A percentile compares a stretch with the other conserved stretches of the same genome.
phyloP scores from a whole-genome alignment of 805 yeast species.

The Cyberlindnera xylosilytica region DNA sequence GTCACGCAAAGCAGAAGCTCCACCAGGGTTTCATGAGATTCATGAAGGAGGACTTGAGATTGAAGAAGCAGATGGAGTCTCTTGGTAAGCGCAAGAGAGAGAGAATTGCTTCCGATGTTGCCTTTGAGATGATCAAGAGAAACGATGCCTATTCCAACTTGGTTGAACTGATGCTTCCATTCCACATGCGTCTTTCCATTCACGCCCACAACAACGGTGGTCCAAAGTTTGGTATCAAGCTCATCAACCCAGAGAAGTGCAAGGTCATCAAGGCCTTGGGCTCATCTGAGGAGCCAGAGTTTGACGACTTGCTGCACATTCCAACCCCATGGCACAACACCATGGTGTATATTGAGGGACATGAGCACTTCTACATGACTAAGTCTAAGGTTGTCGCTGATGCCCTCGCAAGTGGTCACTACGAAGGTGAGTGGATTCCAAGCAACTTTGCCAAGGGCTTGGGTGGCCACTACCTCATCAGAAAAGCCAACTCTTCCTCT shows the following conservation, averaged over 20 bases:
- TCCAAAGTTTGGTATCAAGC: conserved; percentile 55
- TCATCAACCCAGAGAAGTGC: conserved; percentile 43
- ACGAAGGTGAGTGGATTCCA: conserved; percentile 35
- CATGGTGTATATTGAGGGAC: conserved; percentile 41
- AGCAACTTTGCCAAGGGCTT: conserved; percentile 30
- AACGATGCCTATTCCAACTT: conserved; percentile 64
- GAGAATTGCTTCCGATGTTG: conserved; percentile 48
- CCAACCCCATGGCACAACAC: conserved; percentile 70
- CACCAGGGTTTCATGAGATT: conserved; percentile 58
- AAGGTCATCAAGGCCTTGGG: conserved; percentile 43
- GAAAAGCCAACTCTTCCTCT: conserved; percentile 1
- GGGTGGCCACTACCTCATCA: conserved; percentile 31
- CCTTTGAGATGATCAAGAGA: conserved; percentile 62
- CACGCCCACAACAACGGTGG: conserved; percentile 60
- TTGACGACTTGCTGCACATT: conserved; percentile 54
- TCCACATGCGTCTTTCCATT: conserved; percentile 55
- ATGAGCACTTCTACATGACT: conserved; percentile 31
- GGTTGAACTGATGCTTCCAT: conserved; percentile 57
- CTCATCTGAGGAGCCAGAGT: conserved; percentile 38
- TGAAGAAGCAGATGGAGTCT: conserved; percentile 36
- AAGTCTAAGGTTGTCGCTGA: conserved; percentile 35
- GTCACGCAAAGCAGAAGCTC: conserved; percentile 50
- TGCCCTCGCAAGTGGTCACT: conserved; percentile 34
- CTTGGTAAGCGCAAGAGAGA: conserved; percentile 43
- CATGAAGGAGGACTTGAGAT: conserved; percentile 55